Evolutionary conservation across 371 early-diverging fungal genomes (phyloP).

Genomic region (Apophysomyces ossiformis): DNA sequence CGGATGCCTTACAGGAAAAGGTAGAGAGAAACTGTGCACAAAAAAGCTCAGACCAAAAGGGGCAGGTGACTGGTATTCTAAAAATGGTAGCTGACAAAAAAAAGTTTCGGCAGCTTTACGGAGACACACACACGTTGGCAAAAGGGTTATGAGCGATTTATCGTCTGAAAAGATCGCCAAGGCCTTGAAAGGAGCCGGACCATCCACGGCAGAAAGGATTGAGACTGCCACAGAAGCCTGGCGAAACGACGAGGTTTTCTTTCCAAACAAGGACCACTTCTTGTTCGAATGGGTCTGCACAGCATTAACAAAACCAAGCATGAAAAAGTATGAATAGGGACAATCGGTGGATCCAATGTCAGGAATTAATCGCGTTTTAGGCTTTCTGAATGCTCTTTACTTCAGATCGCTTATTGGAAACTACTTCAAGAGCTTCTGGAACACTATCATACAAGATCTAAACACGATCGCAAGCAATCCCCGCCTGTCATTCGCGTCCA

Average conservation of each 20-base stretch:
- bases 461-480: constrained; percentile 15
- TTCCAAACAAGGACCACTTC: constrained; percentile 55
- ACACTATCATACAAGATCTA: constrained; percentile 29
- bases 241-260: constrained; percentile 41
- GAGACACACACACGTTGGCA: not conserved
- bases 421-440: constrained; percentile 31
- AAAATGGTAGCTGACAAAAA: constrained; percentile 7
- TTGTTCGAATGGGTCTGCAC: constrained; percentile 51
- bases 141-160: constrained; percentile 48
- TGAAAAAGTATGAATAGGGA: constrained; percentile 43
- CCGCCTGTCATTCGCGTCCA: constrained; percentile 39
- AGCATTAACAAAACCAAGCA: constrained; percentile 41
- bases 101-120: not conserved
- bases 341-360: not conserved
- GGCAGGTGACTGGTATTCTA: not conserved
- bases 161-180: constrained; percentile 66
- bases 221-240: constrained; percentile 43
- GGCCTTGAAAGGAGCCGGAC: constrained; percentile 51
- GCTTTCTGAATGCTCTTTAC: constrained; percentile 31
- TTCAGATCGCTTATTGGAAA: constrained; percentile 42
- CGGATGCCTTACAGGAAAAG: not conserved
- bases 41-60: not conserved
- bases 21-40: not conserved
- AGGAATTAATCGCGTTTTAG: constrained; percentile 12
- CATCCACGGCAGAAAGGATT: constrained; percentile 38